Evolutionary conservation across 169 alveolate genomes (phyloP).

Genomic region (Cryptosporidium muris): DNA sequence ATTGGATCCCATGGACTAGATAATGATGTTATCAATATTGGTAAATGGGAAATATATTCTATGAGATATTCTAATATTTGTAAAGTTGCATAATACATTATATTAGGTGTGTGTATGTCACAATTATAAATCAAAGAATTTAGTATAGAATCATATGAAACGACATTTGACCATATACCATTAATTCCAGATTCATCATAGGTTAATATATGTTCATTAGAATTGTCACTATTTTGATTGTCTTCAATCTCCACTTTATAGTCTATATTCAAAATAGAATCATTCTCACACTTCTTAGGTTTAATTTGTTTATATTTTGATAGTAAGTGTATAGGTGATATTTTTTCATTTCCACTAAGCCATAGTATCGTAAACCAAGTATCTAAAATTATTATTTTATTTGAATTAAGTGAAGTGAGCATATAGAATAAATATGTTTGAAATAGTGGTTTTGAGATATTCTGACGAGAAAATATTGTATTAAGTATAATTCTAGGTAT

Average conservation of each 20-base stretch:
- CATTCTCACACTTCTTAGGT: too few species aligned
- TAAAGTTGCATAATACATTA: constrained; percentile 31
- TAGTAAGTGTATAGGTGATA: constrained; percentile 6
- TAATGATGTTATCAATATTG: constrained; percentile 1
- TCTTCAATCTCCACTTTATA: not conserved
- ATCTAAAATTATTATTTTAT: constrained; percentile 54
- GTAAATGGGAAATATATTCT: constrained; percentile 50
- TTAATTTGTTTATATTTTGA: not conserved
- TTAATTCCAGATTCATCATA: constrained; percentile 45
- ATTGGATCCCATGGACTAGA: constrained; percentile 38
- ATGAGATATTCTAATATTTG: constrained; percentile 13
- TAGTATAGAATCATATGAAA: constrained; percentile 30
- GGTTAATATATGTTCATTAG: not conserved
- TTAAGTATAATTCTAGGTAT: constrained; percentile 20
- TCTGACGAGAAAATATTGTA: constrained; percentile 40
- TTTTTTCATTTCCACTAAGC: not conserved
- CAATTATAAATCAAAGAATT: constrained; percentile 51
- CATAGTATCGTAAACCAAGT: constrained; percentile 41
- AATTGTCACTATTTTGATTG: not conserved
- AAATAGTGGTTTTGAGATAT: constrained; percentile 32
- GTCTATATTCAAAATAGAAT: not conserved
- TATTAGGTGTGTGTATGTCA: constrained; percentile 39
- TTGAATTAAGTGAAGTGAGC: constrained; percentile 52
- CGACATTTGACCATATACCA: constrained; percentile 29
- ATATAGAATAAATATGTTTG: constrained; percentile 33